Evolutionary conservation across 2,329 filamentous ascomycete species (phyloP), one percentile per base, ranked within the genome.

Genomic region (Exserohilum turcica): DNA sequence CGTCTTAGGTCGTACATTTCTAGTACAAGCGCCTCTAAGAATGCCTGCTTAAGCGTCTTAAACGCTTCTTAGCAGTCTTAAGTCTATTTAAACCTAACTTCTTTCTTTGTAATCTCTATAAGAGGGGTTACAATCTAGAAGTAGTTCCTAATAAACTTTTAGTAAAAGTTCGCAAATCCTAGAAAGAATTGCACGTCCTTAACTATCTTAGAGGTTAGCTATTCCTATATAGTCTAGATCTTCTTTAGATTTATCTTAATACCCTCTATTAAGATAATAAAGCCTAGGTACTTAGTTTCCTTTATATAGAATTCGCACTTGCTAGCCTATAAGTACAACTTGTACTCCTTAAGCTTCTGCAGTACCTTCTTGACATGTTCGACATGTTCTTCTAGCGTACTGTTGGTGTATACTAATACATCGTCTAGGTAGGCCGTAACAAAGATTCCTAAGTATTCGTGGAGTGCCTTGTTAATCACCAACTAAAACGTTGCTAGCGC

Each of bases 281-380:
- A 73, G 24, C 64, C 55, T 32, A 76, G 53, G 52, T 68, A 76
- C 18, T 67, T 52, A 28, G 68, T 56, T 54, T 63, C 32, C 19
- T 66, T 54, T 31, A 55, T 56, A 52, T 68, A 55, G 54, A 74
- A 75, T 42, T 67, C 40, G 55, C 54, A 73, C 58, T 75, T 75
- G 3, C 65, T 52, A 27, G 57, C 51, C 28, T 62, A 54, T 18
- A 61, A 19, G 19, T 61, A 56, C 6, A 71, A 10, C 39, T 42
- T 60, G 6, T 37, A 43, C 40, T 61, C 27, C 5, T 44, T 12
- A 10, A 72, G 57, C 12, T 61, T 54, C 12, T 64, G 27, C 13
- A 67, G 43, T 15, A 75, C 59, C 42, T 57, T 16, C 36, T 56
- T 19, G n/a, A 72, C 53, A 42, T 71, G 40, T 32, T 63, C 28